Base-by-base conservation (phyloP, 192 early-diverging fungal genomes). In the Coemansia nantahalensis region DNA sequence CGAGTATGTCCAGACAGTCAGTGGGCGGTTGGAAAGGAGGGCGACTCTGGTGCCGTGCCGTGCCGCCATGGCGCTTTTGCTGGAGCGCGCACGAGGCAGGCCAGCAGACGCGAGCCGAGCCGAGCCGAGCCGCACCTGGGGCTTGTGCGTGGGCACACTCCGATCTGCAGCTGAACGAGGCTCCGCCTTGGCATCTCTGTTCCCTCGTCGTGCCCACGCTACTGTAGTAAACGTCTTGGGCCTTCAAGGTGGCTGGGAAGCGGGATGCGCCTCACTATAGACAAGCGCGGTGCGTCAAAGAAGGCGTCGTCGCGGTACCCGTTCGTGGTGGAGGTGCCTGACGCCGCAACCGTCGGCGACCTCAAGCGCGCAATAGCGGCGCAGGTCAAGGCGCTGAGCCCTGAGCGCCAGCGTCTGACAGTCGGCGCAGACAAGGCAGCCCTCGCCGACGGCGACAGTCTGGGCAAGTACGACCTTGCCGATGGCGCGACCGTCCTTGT, bases 401-500 rank as follows among this genome's bases (percentile, higher is more conserved):
- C 85, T 10, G 83, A 88, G 49, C 86, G 94, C 50, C 94, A 97
- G 66, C 83, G 94, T 32, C 63, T 97, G 65, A 89, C 90, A 9
- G 78, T 77, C 6, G 70, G 56, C 36, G 85, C 85, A 39, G 82
- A 85, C 56, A 79, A 82, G 42, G 66, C 68, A 0, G 61, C 86
- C 4, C 70, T 87, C 40, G 69, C 68, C 34, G 55, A 68, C 19
- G 79, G 79, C 36, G 76, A 78, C 26, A 21, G 48, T 13, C 62
- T 97, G 39, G 59, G 81, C 23, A 74, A 83, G 22, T 85, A 84
- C 55, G 78, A 62, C 26, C 66, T 93, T 46, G 71, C 78, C n/a
- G 79, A 86, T 31, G 82, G 78, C 30, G 84, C 79, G 51, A 78
- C 68, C 7, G 64, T 90, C 31, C 62, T 62, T 8, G 78, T 89